Base-by-base conservation (phyloP, 768 basidiomycete genomes). In the Hortiboletus campestris region DNA sequence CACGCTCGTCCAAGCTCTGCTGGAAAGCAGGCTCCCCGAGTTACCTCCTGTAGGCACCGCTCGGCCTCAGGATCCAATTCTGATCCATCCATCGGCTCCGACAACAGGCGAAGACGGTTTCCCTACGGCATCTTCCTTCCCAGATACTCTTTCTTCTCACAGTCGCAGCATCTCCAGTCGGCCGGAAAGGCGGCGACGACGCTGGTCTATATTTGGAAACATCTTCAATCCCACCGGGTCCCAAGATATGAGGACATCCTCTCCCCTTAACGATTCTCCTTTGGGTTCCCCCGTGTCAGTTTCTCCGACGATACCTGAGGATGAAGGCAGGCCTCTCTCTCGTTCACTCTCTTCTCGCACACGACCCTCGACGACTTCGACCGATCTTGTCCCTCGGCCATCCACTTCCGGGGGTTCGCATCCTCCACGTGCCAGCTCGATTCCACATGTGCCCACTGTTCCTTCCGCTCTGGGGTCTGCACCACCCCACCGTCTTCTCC, bases 21-120 rank as follows among this genome's bases (percentile, higher is more conserved):
- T 88, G 50, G 91, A 94, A 74, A 91, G 90, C 61, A 84, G 91
- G 36, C 70, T 89, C 32, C 90, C 91, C 8, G 79, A 86, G 35
- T 66, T 89, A 14, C 88, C 91, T 16, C 90, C 90, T 17, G 74
- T 76, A 35, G 91, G 91, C 17, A 80, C 86, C 11, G 74, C 75
- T 49, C 84, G 73, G 47, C 77, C 83, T 11, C 89, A 91, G 65
- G 80, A 86, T 36, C 83, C 90, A 29, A 86, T 91, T 36, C 64
- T 91, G 20, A 72, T 91, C 28, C 70, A 77, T 16, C 54, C 78
- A n/a, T 72, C 81, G 8, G 72, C 73, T 63, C 67, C 76, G 1
- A 63, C 68, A 34, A 61, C 69, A 2, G 63, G 69, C 28, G 81
- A 81, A 38, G 80, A 79, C 51, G 79, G 78, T 39, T 59, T 55